A percentile compares a stretch with the other conserved stretches of the same genome.
Evolutionary conservation across 1,139 yeast genomes (phyloP).

Genomic region (Suhomyces bribrorum): DNA sequence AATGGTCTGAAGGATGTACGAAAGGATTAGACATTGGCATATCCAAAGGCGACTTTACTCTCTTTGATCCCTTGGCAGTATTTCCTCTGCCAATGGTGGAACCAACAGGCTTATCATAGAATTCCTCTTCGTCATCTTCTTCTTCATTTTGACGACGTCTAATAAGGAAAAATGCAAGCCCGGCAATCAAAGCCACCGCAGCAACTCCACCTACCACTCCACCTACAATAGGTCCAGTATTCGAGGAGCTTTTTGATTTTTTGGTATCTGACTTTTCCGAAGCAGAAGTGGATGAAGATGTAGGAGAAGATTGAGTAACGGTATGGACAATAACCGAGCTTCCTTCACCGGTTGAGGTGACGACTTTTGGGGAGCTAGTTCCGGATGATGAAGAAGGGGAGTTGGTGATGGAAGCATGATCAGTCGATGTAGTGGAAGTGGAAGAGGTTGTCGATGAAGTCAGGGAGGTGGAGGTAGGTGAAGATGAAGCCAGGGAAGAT

Average conservation of each 20-base stretch:
- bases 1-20: constrained; percentile 58
- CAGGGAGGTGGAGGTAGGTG: constrained; percentile 21
- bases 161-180: constrained; percentile 47
- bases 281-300: constrained; percentile 19
- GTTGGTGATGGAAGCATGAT: constrained; percentile 1
- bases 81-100: constrained; percentile 28
- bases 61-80: constrained; percentile 30
- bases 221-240: constrained; percentile 62
- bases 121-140: constrained; percentile 50
- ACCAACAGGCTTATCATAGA: constrained; percentile 37
- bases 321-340: constrained; percentile 17
- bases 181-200: constrained; percentile 48
- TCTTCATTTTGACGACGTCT: constrained; percentile 39
- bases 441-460: constrained; percentile 11
- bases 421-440: background rate
- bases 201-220: constrained; percentile 68
- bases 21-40: constrained; percentile 55
- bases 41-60: constrained; percentile 16
- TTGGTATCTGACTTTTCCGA: constrained; percentile 7
- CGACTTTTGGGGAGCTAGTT: constrained; percentile 4
- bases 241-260: constrained; percentile 16
- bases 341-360: constrained; percentile 12
- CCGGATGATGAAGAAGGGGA: constrained; percentile 5
- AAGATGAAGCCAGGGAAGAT: constrained; percentile 21
- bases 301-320: constrained; percentile 19